These are phyloP conservation scores for Aspergillus biplanus DNA, from an alignment of 495 filamentous ascomycete species.

Conservation along the genomic window DNA sequence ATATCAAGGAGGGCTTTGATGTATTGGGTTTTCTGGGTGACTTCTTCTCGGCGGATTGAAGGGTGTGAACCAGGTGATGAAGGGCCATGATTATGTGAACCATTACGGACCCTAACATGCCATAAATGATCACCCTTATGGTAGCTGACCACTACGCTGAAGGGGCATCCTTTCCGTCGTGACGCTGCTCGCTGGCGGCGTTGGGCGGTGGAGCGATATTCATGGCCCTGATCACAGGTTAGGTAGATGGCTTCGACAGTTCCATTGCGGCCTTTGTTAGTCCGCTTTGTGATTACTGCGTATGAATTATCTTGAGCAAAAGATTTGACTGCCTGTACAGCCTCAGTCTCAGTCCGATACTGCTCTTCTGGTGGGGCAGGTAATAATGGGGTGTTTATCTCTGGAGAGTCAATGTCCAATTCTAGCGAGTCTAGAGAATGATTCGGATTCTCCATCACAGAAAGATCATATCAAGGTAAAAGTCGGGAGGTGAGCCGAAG, in stretches of 20 bases:
- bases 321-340: constrained; percentile 16
- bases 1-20: constrained; percentile 24
- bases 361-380: constrained; percentile 13
- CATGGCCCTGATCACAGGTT: constrained; percentile 20
- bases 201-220: constrained; percentile 19
- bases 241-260: constrained; percentile 20
- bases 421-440: constrained; percentile 1
- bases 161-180: constrained; percentile 18
- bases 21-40: constrained; percentile 18
- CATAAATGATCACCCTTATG: constrained; percentile 17
- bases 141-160: constrained; percentile 18
- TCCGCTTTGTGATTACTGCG: constrained; percentile 20
- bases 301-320: constrained; percentile 16
- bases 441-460: background rate
- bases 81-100: constrained; percentile 17
- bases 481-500: background rate
- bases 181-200: constrained; percentile 16
- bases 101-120: constrained; percentile 19
- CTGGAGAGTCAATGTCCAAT: background rate
- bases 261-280: constrained; percentile 21
- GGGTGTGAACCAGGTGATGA: constrained; percentile 12
- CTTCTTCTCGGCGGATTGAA: constrained; percentile 19
- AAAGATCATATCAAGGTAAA: background rate
- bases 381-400: background rate
- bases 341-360: constrained; percentile 17